A percentile compares a stretch with the other conserved stretches of the same genome.
Evolutionary conservation across 352 stramenopile species (phyloP).

Genomic region (Phytophthora quininea): DNA sequence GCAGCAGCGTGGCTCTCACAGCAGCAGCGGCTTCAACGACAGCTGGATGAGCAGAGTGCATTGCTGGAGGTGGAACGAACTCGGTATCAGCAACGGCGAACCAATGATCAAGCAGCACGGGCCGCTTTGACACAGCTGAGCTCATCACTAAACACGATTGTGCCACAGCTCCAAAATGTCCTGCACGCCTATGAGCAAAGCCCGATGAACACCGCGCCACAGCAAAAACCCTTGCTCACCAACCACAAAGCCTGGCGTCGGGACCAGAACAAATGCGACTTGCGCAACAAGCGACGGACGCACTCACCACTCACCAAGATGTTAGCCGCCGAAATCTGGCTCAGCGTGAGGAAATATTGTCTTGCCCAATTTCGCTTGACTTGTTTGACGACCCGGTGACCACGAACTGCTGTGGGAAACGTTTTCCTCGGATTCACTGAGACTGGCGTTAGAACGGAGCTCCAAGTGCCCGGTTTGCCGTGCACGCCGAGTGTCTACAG

Average conservation of each 20-base stretch:
- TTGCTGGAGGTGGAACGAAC: slow-evolving; percentile 2
- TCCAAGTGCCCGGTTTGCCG: slow-evolving; percentile 15
- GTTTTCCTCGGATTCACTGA: slow-evolving; percentile 11
- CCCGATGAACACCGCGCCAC: neutral
- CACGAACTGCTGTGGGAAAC: slow-evolving; percentile 17
- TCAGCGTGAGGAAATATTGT: slow-evolving; percentile 11
- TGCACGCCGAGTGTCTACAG: neutral
- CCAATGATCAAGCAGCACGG: neutral
- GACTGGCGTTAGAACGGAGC: slow-evolving; percentile 1
- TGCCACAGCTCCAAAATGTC: neutral
- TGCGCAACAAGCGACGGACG: slow-evolving; percentile 9
- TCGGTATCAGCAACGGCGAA: neutral
- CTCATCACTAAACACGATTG: neutral
- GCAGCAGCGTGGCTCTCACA: neutral
- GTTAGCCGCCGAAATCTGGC: neutral
- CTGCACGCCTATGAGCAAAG: neutral
- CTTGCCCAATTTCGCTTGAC: slow-evolving; percentile 15
- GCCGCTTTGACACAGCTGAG: neutral
- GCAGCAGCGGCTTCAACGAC: slow-evolving; percentile 2
- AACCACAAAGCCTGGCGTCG: neutral
- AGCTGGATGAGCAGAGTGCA: slow-evolving; percentile 2
- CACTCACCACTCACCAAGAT: neutral
- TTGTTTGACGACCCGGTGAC: slow-evolving; percentile 17
- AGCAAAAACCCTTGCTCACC: neutral
- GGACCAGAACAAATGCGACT: slow-evolving; percentile 10